These are phyloP conservation scores for Neofusicoccum ribis DNA, from an alignment of 2,329 filamentous ascomycete species.

Conservation along the genomic window DNA sequence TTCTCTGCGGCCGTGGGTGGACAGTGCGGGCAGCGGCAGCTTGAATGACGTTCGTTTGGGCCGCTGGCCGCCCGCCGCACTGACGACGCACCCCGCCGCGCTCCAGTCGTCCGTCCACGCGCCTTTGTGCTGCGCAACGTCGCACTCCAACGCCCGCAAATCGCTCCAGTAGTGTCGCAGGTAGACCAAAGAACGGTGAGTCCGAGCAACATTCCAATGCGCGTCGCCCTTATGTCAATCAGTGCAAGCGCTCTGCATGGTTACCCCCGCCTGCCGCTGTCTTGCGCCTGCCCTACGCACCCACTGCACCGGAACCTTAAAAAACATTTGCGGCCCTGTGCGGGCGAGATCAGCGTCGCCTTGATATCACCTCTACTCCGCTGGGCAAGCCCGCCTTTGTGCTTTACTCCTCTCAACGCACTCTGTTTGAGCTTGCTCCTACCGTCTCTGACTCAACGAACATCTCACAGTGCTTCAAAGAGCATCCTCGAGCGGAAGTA, in stretches of 20 bases:
- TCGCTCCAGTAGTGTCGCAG: not conserved
- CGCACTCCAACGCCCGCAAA: not conserved
- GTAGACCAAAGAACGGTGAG: too few species aligned
- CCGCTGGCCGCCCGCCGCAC: not conserved
- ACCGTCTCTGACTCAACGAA: not conserved
- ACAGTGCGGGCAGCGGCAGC: conserved; percentile 6
- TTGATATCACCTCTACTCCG: conserved; percentile 4
- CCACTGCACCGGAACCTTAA: not conserved
- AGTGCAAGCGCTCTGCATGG: not conserved
- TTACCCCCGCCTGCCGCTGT: not conserved
- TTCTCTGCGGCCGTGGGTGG: conserved; percentile 12
- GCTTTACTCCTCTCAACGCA: not conserved
- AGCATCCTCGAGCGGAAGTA: not conserved
- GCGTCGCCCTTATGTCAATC: not conserved
- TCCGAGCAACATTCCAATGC: too few species aligned
- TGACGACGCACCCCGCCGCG: not conserved
- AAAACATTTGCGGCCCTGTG: not conserved
- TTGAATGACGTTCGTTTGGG: conserved; percentile 7
- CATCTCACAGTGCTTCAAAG: not conserved
- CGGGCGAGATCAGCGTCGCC: conserved; percentile 1
- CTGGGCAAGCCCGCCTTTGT: not conserved
- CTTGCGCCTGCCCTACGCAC: not conserved
- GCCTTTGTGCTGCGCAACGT: conserved; percentile 2
- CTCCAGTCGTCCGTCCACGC: not conserved
- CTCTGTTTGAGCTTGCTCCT: not conserved